These are phyloP conservation scores for Cucumis sativus DNA, from an alignment of 306 rosid species.

Conservation along the genomic window DNA sequence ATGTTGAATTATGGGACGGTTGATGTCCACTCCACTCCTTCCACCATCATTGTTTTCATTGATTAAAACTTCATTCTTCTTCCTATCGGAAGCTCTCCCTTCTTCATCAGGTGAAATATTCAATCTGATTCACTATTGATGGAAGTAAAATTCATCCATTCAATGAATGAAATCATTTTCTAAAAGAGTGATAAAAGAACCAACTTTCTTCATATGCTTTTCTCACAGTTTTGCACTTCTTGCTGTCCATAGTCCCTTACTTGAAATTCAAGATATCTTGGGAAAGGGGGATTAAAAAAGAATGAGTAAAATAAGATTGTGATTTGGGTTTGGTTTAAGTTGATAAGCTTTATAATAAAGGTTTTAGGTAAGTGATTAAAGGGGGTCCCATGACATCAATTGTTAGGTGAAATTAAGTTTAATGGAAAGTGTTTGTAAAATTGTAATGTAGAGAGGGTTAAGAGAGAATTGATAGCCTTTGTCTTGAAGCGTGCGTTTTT, in stretches of 20 bases:
- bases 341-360: not conserved
- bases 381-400: constrained; percentile 10
- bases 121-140: not conserved
- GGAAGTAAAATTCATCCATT: not conserved
- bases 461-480: not conserved
- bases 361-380: constrained; percentile 1
- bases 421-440: not conserved
- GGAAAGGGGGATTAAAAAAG: not conserved
- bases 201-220: not conserved
- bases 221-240: not conserved
- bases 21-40: constrained; percentile 7
- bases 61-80: constrained; percentile 8
- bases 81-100: not conserved
- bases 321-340: constrained; percentile 1
- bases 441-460: not conserved
- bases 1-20: constrained; percentile 8
- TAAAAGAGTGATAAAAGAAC: constrained; percentile 2
- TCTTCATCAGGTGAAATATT: not conserved
- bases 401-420: not conserved
- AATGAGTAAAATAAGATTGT: not conserved
- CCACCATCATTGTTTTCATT: constrained; percentile 2
- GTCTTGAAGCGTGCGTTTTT: not conserved
- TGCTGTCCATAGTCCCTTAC: not conserved
- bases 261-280: not conserved
- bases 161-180: not conserved